These are phyloP conservation scores for Gynochthodes officinalis DNA, from an alignment of 257 asterid genomes.

Conservation along the genomic window DNA sequence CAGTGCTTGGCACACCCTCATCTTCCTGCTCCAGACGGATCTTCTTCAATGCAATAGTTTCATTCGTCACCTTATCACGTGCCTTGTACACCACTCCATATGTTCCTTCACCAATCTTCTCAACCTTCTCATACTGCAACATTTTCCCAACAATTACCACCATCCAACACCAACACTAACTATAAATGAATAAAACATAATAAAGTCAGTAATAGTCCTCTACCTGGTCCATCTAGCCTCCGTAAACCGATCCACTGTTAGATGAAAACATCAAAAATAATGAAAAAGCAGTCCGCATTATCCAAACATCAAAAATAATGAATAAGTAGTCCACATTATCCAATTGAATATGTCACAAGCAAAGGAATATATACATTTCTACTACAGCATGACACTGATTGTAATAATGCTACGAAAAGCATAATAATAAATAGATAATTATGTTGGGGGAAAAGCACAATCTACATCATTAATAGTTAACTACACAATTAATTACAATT, in stretches of 20 bases:
- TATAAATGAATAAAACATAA: slow-evolving; percentile 3
- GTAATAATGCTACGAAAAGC: background rate
- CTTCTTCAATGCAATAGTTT: slow-evolving; percentile 92
- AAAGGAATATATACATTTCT: background rate
- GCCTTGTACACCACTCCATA: slow-evolving; percentile 98
- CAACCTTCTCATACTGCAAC: slow-evolving; percentile 87
- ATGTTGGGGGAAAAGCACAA: background rate
- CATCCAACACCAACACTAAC: slow-evolving; percentile 3
- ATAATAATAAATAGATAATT: background rate
- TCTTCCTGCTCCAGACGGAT: slow-evolving; percentile 97
- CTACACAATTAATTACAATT: background rate
- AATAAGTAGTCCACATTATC: slow-evolving; percentile 1
- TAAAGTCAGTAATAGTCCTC: background rate
- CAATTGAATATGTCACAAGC: background rate
- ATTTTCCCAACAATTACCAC: slow-evolving; percentile 21
- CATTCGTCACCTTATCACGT: slow-evolving; percentile 78
- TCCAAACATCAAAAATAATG: background rate
- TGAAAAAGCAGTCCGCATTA: slow-evolving; percentile 2
- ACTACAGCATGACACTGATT: background rate
- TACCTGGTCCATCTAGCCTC: slow-evolving; percentile 84
- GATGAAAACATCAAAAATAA: slow-evolving; percentile 5
- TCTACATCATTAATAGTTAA: background rate
- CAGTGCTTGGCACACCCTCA: slow-evolving; percentile 99
- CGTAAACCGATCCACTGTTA: slow-evolving; percentile 24
- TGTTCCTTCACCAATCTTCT: slow-evolving; percentile 97